Evolutionary conservation across 768 basidiomycete species (phyloP).

Genomic region (Leccinum arenicola): DNA sequence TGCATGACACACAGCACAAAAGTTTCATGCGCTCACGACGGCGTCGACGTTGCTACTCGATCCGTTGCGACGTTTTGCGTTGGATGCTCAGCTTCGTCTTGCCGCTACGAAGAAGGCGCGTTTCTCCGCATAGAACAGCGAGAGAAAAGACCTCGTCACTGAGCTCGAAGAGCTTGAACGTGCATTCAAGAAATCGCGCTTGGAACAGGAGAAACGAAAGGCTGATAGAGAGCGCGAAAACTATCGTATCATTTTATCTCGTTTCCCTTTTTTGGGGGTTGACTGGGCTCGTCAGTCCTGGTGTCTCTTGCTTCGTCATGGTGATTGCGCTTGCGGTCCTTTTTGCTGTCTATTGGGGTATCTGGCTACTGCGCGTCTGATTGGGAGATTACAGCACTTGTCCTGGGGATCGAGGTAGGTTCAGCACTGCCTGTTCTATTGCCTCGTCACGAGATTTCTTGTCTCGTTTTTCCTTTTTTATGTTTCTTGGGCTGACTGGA

Average conservation of each 20-base stretch:
- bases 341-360: too few relatives aligned
- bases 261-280: too few relatives aligned
- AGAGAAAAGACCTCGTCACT: slow-evolving; percentile 70
- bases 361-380: too few relatives aligned
- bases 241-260: slow-evolving; percentile 49
- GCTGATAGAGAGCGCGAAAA: slow-evolving; percentile 54
- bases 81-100: slow-evolving; percentile 73
- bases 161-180: slow-evolving; percentile 82
- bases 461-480: too few relatives aligned
- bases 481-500: too few relatives aligned
- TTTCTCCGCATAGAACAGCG: slow-evolving; percentile 66
- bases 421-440: too few relatives aligned
- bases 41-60: slow-evolving; percentile 82
- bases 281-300: too few relatives aligned
- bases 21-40: slow-evolving; percentile 82
- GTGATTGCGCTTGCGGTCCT: too few relatives aligned
- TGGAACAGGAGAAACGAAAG: slow-evolving; percentile 61
- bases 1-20: slow-evolving; percentile 46
- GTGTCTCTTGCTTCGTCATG: too few relatives aligned
- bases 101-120: slow-evolving; percentile 67
- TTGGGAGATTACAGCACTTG: too few relatives aligned
- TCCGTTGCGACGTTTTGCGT: slow-evolving; percentile 70
- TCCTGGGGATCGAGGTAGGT: too few relatives aligned
- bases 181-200: slow-evolving; percentile 69
- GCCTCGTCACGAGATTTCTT: too few relatives aligned